Evolutionary conservation across 352 stramenopile species (phyloP).

Genomic region (Phytopythium kandeliae): DNA sequence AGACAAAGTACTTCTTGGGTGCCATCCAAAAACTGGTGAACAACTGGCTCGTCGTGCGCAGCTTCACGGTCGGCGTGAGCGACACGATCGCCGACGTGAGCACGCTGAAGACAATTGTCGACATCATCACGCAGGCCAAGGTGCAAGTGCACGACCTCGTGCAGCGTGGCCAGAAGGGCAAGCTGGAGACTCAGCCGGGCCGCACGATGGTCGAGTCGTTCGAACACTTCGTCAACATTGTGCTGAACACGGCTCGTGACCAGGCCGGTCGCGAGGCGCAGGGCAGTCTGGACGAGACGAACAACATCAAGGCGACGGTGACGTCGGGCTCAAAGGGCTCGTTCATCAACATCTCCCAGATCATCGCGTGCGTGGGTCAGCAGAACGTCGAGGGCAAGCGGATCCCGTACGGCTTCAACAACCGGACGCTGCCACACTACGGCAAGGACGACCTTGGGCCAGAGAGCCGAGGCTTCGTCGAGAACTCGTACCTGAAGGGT

Average conservation of each 20-base stretch:
- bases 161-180: slow-evolving; percentile 95
- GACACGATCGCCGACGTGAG: slow-evolving; percentile 98
- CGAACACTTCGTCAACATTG: slow-evolving; percentile 97
- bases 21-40: slow-evolving; percentile 98
- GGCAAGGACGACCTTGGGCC: slow-evolving; percentile 96
- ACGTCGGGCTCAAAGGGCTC: slow-evolving; percentile 98
- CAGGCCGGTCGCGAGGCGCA: slow-evolving; percentile 79
- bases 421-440: slow-evolving; percentile 95
- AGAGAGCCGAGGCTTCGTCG: slow-evolving; percentile 98
- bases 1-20: slow-evolving; percentile 85
- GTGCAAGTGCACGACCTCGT: slow-evolving; percentile 93
- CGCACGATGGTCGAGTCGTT: slow-evolving; percentile 99
- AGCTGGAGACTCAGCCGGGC: slow-evolving; percentile 97
- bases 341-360: slow-evolving; percentile 99
- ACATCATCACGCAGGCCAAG: slow-evolving; percentile 99
- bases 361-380: slow-evolving; percentile 99
- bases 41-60: slow-evolving; percentile 97
- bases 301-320: slow-evolving; percentile 99
- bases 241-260: slow-evolving; percentile 88
- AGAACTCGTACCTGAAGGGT: slow-evolving; percentile 98
- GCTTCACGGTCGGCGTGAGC: slow-evolving; percentile 98
- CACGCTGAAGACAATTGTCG: slow-evolving; percentile 98
- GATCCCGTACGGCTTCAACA: slow-evolving; percentile 95
- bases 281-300: slow-evolving; percentile 91
- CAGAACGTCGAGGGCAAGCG: slow-evolving; percentile 98